Evolutionary conservation across 768 basidiomycete species (phyloP), one percentile per base, ranked within the genome.

Genomic region (Russula griseocarnosa): DNA sequence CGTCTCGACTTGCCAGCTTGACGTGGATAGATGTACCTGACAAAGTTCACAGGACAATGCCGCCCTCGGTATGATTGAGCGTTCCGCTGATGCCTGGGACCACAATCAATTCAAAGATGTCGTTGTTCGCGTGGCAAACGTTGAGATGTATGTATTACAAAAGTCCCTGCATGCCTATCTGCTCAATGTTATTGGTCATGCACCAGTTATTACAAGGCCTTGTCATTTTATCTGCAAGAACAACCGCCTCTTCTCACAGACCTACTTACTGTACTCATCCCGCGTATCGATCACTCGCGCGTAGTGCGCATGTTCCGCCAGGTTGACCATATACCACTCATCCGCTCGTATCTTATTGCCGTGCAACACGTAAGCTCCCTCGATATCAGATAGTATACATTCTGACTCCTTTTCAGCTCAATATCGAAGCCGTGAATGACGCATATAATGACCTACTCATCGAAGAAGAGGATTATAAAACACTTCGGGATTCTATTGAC

Each of bases 71-170:
- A 99, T 98, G 95, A 98, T 98, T 74, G 97, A 99, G 74, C 88
- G 95, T 22, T 92, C 97, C 2, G 84, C 92, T n/a, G 94, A 97
- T 75, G 94, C 94, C 55, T 99, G 95, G 95, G 97, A 99, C 62
- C 97, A 99, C 78, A 95, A 93, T 71, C 96, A 98, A 75, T 99
- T 99, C 87, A 98, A 98, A 82, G 97, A 98, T 70, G 88, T 97
- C 62, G 83, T 97, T 60, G 92, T 98, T 72, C 91, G 95, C 64
- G 95, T 90, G 24, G 96, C 97, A 54, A 99, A 99, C 71, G 85
- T 98, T 66, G 97, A 99, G 78, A 98, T 99, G 91, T 91, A 74
- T 64, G 85, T 65, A 47, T 51, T 40, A 52, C 34, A 51, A 18
- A 18, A 8, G n/a, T 30, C 11, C 24, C 36, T 11, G 22, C 20